Evolutionary conservation across 768 basidiomycete genomes (phyloP), one percentile per base, ranked within the genome.

Genomic region (Tulasnella sp.): DNA sequence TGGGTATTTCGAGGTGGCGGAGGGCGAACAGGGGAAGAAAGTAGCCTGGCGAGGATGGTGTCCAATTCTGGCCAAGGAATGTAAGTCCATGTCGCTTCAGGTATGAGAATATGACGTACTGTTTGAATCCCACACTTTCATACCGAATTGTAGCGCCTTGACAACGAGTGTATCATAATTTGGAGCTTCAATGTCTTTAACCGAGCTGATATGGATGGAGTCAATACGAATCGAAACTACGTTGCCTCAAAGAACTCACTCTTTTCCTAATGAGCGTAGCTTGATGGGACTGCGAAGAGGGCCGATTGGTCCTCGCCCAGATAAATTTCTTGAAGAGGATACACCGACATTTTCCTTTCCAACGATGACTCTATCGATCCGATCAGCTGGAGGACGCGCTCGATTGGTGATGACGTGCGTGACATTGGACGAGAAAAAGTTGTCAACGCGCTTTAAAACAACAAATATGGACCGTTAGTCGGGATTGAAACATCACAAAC

Each of bases 381-480:
- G 44, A 65, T 56, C 29, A 68, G 62, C 48, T 71, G 70, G n/a
- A 10, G 57, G 55, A 42, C 58, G 55, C 45, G 42, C 19, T 2
- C 63, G 58, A 59, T 83, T 74, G 47, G 83, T 85, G 61, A 93
- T 80, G 56, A 96, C 72, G 67, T 98, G 93, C 0, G 90, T 91
- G 22, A 93, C 77, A 42, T 78, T 73, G 42, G 73, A 78, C 27
- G 84, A 87, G 65, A 96, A 92, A 72, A 95, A 95, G 55, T 79
- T 75, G 44, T 93, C 88, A 50, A 89, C 75, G 50, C 70, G 72
- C 95, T 98, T 19, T 35, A 13, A n/a, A 37, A 45, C 48, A 5
- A 37, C 15, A 49, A 53, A 43, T 25, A 53, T n/a, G 34, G 34
- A 29, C 19, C 45, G 44, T 35, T 35, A 32, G 9, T 29, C 29